Conservation (phyloP, 805 yeast species). For the Spathaspora boniae region DNA sequence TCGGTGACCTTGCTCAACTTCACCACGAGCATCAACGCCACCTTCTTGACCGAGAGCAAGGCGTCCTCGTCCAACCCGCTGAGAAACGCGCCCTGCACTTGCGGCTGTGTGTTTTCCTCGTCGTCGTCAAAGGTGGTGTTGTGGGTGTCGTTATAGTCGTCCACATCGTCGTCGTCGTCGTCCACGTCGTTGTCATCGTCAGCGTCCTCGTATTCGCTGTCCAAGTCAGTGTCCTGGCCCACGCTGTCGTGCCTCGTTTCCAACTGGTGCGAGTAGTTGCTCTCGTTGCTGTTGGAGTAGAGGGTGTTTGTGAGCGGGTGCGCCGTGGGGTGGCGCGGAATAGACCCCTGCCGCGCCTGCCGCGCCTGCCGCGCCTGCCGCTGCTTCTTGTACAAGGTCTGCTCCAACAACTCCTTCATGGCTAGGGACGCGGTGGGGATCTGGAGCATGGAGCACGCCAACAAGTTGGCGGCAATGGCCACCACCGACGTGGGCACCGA, state of each 20-base stretch:
- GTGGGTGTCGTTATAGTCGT: constrained; percentile 1
- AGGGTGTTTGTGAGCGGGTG: neutral
- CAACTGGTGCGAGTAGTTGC: neutral
- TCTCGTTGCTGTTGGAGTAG: constrained; percentile 3
- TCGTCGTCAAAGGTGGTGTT: constrained; percentile 19
- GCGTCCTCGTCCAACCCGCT: constrained; percentile 45
- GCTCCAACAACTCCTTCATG: constrained; percentile 21
- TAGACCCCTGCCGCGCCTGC: neutral
- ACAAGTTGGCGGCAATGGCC: constrained; percentile 46
- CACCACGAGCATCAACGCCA: constrained; percentile 41
- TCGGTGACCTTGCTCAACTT: constrained; percentile 48
- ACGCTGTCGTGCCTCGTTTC: constrained; percentile 2
- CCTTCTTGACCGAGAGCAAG: constrained; percentile 35
- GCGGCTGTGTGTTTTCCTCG: constrained; percentile 41
- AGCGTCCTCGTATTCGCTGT: constrained; percentile 5
- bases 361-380: neutral
- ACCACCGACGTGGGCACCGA: constrained; percentile 44
- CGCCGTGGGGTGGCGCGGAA: neutral
- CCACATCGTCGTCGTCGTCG: constrained; percentile 12
- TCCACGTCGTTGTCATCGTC: constrained; percentile 7
- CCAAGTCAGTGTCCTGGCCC: constrained; percentile 7
- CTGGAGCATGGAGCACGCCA: constrained; percentile 54
- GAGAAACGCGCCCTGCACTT: constrained; percentile 45
- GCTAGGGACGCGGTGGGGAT: constrained; percentile 41
- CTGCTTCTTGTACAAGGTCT: constrained; percentile 2